Base-by-base conservation (phyloP, 2,329 filamentous ascomycete genomes). In the Tolypocladium amazonense region DNA sequence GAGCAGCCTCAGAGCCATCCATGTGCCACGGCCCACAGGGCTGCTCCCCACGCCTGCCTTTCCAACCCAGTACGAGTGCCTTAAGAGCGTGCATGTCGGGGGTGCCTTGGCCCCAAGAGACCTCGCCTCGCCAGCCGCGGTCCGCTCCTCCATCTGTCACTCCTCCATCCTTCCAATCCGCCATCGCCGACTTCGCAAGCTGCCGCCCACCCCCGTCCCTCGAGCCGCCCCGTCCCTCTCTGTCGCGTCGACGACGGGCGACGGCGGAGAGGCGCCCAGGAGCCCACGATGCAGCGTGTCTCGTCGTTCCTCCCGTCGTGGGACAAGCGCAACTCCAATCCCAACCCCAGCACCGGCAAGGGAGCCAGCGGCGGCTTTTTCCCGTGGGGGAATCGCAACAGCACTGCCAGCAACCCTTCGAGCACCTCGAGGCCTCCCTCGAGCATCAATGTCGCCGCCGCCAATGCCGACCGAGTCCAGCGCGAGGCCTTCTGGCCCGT, bases 401-500 rank as follows among this genome's bases (percentile, higher is more conserved):
- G 43, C 56, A 60, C 58, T 23, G 61, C 65, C 58, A 69, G 62
- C 50, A 60, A 63, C 30, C 61, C 64, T 23, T 63, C 66, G 27
- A 58, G 59, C 41, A 63, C 60, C 43, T 45, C 64, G 43, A 67
- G 65, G 57, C 56, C 65, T 54, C 62, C 72, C 45, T 61, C 71
- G 60, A 71, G 65, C 58, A 73, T 75, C 66, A 73, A 75, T 63
- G 69, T 70, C 23, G 64, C 66, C 27, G 69, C 68, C 43, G 72
- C 73, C 60, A 74, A 73, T 61, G 65, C 56, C 56, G 65, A 61
- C 61, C 68, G 69, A 33, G 67, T 75, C 35, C 71, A 75, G 55
- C 68, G 72, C 37, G 90, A 95, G 71, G 86, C 88, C 30, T 93
- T 93, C 69, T 94, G 89, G 89, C 91, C 91, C 3, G 88, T 89